Conservation (phyloP, 2,329 filamentous ascomycete genomes). For the Fusarium chuoi region DNA sequence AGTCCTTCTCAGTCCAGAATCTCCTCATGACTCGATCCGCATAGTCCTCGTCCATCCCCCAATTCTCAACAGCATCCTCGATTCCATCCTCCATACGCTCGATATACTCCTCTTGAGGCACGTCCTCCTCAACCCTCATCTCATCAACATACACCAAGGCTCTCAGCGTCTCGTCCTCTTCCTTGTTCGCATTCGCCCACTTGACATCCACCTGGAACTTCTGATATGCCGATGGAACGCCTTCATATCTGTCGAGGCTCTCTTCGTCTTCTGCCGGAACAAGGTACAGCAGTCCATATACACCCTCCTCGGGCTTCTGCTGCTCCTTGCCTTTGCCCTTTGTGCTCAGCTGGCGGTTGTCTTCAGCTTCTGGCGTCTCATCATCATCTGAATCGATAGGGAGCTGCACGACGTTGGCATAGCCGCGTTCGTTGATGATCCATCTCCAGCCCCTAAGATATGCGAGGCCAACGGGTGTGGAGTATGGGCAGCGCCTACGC, state of each 20-base stretch:
- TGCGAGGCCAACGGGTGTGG: conserved; percentile 66
- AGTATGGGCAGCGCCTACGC: conserved; percentile 67
- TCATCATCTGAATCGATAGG: conserved; percentile 19
- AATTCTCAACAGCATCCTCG: conserved; percentile 62
- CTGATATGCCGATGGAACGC: conserved; percentile 70
- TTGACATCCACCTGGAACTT: conserved; percentile 56
- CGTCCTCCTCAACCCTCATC: conserved; percentile 49
- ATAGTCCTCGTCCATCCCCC: conserved; percentile 66
- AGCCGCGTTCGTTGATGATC: conserved; percentile 74
- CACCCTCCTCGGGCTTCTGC: conserved; percentile 48
- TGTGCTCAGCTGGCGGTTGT: background rate
- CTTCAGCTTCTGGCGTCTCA: conserved; percentile 1
- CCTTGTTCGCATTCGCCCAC: conserved; percentile 41
- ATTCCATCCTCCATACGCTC: conserved; percentile 72
- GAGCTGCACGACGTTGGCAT: conserved; percentile 71
- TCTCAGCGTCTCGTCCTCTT: conserved; percentile 39
- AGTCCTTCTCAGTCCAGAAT: conserved; percentile 48
- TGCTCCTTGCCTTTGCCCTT: conserved; percentile 17
- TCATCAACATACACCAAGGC: conserved; percentile 71
- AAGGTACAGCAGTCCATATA: conserved; percentile 68
- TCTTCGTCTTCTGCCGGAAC: conserved; percentile 62
- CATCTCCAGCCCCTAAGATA: conserved; percentile 67
- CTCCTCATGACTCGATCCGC: conserved; percentile 63
- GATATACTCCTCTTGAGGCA: conserved; percentile 67
- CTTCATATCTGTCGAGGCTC: conserved; percentile 67